Evolutionary conservation across 2,329 filamentous ascomycete genomes (phyloP), one percentile per base, ranked within the genome.

Genomic region (Aspergillus aculeatinus): DNA sequence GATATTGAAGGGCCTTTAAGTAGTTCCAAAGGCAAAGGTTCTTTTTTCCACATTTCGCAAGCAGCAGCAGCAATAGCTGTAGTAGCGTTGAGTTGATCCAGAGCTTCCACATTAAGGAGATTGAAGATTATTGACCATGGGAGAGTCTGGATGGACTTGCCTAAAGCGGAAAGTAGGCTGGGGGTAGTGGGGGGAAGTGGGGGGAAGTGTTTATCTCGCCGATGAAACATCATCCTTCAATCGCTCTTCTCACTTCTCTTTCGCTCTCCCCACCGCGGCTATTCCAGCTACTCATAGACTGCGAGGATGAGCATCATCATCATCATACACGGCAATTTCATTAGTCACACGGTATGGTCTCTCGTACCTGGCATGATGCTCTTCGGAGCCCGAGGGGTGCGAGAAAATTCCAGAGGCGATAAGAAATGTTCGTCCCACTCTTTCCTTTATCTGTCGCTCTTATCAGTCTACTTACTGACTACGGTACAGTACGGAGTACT

Each of bases 71-170:
- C 35, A 21, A 42, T n/a, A 19, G 31, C 4, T 23, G 27, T 9
- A 29, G 25, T 9, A 27, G 6, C 25, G 6, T 7, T 27, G 25
- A 27, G 6, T 27, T 29, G 27, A 9, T 29, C 27, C 27, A 55
- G 42, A 31, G 29, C 48, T 47, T 19, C 27, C 39, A 12, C 39
- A 44, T 16, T 5, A 35, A 5, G 33, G 27, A 29, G 27, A 29
- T 29, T 29, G 27, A 29, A 29, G 7, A 29, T 35, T 16, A 35
- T 35, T 12, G 11, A 35, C 14, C 33, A 16, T 25, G 42, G 21
- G 53, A 33, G 14, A 21, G 53, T 51, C 62, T 60, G 71, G 65
- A 51, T 72, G 71, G 62, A 73, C 71, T 54, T 74, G 60, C 71
- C 68, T 42, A 51, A 63, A 69, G 58, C 39, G 70, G 71, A 62